Evolutionary conservation across 2,329 filamentous ascomycete genomes (phyloP).

Genomic region (Fusarium albosuccineum): DNA sequence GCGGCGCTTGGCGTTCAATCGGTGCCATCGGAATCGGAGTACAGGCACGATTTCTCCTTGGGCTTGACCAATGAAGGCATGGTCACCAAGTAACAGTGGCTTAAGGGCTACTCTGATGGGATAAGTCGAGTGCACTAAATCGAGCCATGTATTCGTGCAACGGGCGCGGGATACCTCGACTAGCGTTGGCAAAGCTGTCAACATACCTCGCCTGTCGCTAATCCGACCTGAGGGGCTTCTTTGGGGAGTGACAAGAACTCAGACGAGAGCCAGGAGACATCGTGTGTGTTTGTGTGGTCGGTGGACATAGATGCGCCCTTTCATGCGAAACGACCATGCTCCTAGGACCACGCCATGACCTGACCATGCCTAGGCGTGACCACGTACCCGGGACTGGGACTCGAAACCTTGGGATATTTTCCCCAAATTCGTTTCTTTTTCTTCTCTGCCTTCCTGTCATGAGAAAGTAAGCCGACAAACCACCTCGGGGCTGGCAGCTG

Average conservation of each 20-base stretch:
- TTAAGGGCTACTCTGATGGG: conserved; percentile 20
- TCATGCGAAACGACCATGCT: background rate
- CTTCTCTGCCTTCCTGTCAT: conserved; percentile 22
- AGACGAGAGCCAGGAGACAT: conserved; percentile 17
- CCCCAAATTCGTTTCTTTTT: conserved; percentile 4
- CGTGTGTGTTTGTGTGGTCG: background rate
- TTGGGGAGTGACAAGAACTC: conserved; percentile 28
- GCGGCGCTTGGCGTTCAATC: conserved; percentile 27
- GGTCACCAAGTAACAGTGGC: conserved; percentile 21
- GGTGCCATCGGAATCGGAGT: conserved; percentile 13
- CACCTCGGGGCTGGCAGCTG: conserved; percentile 22
- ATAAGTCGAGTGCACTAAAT: conserved; percentile 24
- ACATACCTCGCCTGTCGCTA: conserved; percentile 27
- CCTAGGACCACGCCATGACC: background rate
- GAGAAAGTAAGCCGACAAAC: conserved; percentile 16
- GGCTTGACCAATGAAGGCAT: conserved; percentile 31
- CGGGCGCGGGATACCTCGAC: conserved; percentile 19
- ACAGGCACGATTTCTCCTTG: conserved; percentile 27
- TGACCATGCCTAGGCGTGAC: conserved; percentile 14
- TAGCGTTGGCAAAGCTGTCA: conserved; percentile 34
- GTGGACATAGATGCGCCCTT: background rate
- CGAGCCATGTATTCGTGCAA: conserved; percentile 38
- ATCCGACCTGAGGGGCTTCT: conserved; percentile 22
- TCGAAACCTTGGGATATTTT: conserved; percentile 4
- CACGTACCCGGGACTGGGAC: conserved; percentile 29